These are phyloP conservation scores for Capronia coronata DNA, from an alignment of 2,329 filamentous ascomycete genomes.

Conservation along the genomic window DNA sequence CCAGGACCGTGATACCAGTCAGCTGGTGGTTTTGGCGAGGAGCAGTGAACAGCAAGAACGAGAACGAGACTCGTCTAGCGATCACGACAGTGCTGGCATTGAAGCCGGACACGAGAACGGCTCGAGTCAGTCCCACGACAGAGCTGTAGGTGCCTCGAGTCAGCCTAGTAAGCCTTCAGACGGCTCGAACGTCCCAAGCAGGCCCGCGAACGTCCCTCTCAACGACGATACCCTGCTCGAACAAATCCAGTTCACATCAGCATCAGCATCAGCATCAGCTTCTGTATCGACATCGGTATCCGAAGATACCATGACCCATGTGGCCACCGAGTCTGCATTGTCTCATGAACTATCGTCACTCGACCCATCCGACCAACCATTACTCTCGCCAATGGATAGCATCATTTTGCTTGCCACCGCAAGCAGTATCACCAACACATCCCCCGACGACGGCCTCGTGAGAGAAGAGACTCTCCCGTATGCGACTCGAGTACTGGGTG, in stretches of 20 bases:
- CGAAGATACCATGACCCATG: constrained; percentile 18
- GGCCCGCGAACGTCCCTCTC: constrained; percentile 65
- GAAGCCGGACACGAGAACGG: constrained; percentile 10
- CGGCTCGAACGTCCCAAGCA: no score
- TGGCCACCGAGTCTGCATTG: constrained; percentile 46
- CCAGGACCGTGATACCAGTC: constrained; percentile 54
- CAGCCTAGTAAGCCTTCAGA: no score
- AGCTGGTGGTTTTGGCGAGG: constrained; percentile 83
- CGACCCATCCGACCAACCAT: constrained; percentile 72
- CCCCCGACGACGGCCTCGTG: constrained; percentile 75
- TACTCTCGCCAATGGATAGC: constrained; percentile 75
- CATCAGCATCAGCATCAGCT: no score
- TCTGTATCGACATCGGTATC: constrained; percentile 27
- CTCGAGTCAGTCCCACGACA: constrained; percentile 12
- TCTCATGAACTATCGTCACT: constrained; percentile 58
- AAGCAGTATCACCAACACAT: constrained; percentile 84
- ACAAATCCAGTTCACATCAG: constrained; percentile 64
- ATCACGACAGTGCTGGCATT: not conserved
- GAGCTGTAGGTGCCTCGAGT: no score
- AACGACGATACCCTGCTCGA: constrained; percentile 94
- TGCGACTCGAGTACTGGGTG: constrained; percentile 76
- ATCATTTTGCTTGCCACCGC: constrained; percentile 73
- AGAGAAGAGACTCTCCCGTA: constrained; percentile 92
- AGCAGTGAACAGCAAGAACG: constrained; percentile 50
- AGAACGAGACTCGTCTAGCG: constrained; percentile 11